Evolutionary conservation across 2,329 filamentous ascomycete species (phyloP).

Genomic region (Gaeumannomyces tritici): DNA sequence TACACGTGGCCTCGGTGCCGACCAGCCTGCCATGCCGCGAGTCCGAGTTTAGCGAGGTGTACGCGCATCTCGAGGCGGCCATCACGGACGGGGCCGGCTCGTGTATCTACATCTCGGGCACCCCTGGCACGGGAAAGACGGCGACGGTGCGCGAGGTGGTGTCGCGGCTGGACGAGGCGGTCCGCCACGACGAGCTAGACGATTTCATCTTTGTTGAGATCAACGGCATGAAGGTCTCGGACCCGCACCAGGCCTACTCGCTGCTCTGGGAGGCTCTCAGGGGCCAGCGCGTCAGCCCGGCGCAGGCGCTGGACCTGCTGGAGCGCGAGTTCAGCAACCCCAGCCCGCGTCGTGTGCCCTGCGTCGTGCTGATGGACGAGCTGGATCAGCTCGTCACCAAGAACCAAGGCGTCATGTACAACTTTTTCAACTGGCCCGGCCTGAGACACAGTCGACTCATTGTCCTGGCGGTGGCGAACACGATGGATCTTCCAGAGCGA

Average conservation of each 20-base stretch:
- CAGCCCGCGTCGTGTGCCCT: conserved; percentile 82
- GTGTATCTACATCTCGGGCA: conserved; percentile 99
- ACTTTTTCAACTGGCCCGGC: conserved; percentile 99
- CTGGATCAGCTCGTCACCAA: conserved; percentile 95
- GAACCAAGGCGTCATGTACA: conserved; percentile 99
- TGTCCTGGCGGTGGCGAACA: conserved; percentile 95
- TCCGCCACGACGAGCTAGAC: conserved; percentile 82
- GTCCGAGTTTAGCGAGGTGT: conserved; percentile 83
- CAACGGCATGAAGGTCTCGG: conserved; percentile 99
- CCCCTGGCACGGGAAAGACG: conserved; percentile 93
- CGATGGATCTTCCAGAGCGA: conserved; percentile 94
- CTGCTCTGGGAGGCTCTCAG: conserved; percentile 93
- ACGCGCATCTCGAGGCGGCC: conserved; percentile 85
- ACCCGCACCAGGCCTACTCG: conserved; percentile 92
- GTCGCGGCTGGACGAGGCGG: conserved; percentile 76
- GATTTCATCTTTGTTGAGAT: conserved; percentile 98
- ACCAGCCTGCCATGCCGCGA: conserved; percentile 84
- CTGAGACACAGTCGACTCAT: conserved; percentile 86
- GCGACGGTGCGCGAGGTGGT: conserved; percentile 95
- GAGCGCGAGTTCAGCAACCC: conserved; percentile 90
- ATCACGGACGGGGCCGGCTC: conserved; percentile 89
- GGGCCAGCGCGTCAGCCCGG: conserved; percentile 82
- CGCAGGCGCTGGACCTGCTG: conserved; percentile 82
- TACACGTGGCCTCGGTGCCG: conserved; percentile 92
- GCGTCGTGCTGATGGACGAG: conserved; percentile 97